Evolutionary conservation across 2,329 filamentous ascomycete genomes (phyloP), one percentile per base, ranked within the genome.

Genomic region (Colletotrichum ledebouriae): DNA sequence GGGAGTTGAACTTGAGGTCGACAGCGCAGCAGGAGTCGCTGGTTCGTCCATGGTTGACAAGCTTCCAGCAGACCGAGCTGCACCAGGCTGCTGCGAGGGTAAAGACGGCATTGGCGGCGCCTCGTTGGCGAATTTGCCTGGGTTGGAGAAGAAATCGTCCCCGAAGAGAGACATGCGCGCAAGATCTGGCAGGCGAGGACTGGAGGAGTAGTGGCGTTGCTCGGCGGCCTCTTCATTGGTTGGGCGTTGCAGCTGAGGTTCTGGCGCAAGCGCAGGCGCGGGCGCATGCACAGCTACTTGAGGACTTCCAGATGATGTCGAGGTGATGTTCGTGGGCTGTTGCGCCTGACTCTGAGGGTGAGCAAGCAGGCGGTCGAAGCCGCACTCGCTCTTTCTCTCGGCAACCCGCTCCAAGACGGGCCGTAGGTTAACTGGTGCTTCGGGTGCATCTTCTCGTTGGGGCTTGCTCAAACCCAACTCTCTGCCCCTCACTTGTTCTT

Each of bases 121-220:
- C 12, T 72, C 71, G 17, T 72, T 56, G 15, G 73, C 59, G 11
- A 77, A 73, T 12, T 70, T 70, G 6, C 73, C 62, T 15, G 78
- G 71, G 15, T 73, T 71, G 5, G 83, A 82, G 69, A 90, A 89
- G 49, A 90, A 80, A 66, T 89, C 87, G 47, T 85, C 79, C 1
- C 87, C 87, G 74, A 90, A 90, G 1, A 82, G 82, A 47, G 89
- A 90, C 79, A 90, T 80, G 29, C 88, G 86, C 12, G 82, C 80
- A 3, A 91, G 73, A 69, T 87, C 82, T 10, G 88, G 89, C 17
- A 91, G 79, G 70, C 86, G 84, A 0, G 87, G 88, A 69, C 87
- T 89, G 1, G 80, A 81, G 1, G 86, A 88, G 44, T 80, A 78
- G 15, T 81, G 77, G 7, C 70, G 71, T 20, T 65, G 63, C 39